Evolutionary conservation across 2,329 filamentous ascomycete genomes (phyloP).

Genomic region (Pestalotiopsis sp.): DNA sequence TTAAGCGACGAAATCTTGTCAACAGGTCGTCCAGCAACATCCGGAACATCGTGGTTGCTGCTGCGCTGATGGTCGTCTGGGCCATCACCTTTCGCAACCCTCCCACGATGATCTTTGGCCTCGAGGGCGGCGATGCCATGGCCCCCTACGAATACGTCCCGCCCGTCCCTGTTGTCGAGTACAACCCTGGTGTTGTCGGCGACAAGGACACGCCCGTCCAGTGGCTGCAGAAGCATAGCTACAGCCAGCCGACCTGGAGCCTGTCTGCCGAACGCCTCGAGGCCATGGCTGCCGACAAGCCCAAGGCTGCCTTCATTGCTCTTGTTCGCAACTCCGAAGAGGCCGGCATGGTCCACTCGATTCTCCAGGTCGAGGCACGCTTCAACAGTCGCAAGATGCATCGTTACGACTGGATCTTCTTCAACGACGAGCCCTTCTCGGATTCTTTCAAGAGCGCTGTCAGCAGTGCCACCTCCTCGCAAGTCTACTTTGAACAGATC

Average conservation of each 20-base stretch:
- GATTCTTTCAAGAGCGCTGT: conserved; percentile 75
- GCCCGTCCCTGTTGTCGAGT: neutral
- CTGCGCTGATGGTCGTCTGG: neutral
- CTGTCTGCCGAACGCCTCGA: conserved; percentile 20
- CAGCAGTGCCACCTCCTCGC: conserved; percentile 68
- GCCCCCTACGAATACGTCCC: neutral
- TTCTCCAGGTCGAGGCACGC: conserved; percentile 72
- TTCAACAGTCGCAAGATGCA: conserved; percentile 75
- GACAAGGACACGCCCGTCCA: conserved; percentile 16
- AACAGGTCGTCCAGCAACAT: neutral
- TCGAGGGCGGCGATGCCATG: neutral
- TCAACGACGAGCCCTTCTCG: conserved; percentile 79
- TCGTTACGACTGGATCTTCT: conserved; percentile 87
- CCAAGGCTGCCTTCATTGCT: conserved; percentile 56
- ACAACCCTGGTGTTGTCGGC: neutral
- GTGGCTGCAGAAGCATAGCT: conserved; percentile 31
- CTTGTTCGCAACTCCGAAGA: conserved; percentile 75
- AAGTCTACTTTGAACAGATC: conserved; percentile 73
- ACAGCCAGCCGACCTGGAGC: conserved; percentile 19
- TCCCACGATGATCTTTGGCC: neutral
- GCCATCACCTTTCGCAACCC: neutral
- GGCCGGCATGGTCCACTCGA: conserved; percentile 66
- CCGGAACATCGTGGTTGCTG: neutral
- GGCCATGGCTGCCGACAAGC: conserved; percentile 25
- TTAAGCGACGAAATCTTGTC: neutral